These are phyloP conservation scores for Pleurotus djamor DNA, from an alignment of 768 basidiomycete species.

Conservation along the genomic window DNA sequence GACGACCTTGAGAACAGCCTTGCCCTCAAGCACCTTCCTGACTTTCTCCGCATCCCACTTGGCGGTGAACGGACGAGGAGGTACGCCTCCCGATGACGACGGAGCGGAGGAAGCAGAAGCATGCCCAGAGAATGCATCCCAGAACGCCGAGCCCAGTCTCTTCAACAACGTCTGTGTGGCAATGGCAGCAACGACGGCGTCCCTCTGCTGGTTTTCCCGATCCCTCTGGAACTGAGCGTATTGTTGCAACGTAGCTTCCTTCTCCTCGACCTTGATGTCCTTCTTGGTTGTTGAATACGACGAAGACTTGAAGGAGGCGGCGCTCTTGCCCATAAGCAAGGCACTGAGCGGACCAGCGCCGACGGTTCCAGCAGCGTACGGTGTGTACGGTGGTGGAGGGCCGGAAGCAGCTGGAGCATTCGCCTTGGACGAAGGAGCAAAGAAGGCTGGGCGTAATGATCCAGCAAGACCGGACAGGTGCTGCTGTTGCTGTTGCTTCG, in stretches of 20 bases:
- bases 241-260: slow-evolving; percentile 3
- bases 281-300: slow-evolving; percentile 16
- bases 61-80: background rate
- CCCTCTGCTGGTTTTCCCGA: slow-evolving; percentile 26
- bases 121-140: slow-evolving; percentile 84
- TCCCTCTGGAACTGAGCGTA: slow-evolving; percentile 12
- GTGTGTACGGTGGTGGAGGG: slow-evolving; percentile 15
- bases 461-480: slow-evolving; percentile 35
- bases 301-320: slow-evolving; percentile 13
- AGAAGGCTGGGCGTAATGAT: slow-evolving; percentile 37
- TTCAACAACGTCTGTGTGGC: slow-evolving; percentile 75
- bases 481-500: slow-evolving; percentile 26
- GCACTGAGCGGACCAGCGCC: slow-evolving; percentile 9
- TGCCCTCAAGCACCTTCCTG: slow-evolving; percentile 76
- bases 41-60: slow-evolving; percentile 79
- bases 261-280: slow-evolving; percentile 17
- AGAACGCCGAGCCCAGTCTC: slow-evolving; percentile 76
- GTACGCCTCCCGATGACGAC: slow-evolving; percentile 9
- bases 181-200: slow-evolving; percentile 66
- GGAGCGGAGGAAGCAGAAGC: slow-evolving; percentile 23
- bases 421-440: slow-evolving; percentile 18
- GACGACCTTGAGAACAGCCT: slow-evolving; percentile 76
- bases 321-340: slow-evolving; percentile 39
- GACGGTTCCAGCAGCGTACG: slow-evolving; percentile 18
- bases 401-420: slow-evolving; percentile 8